A percentile compares a stretch with the other conserved stretches of the same genome.
Evolutionary conservation across 2,329 filamentous ascomycete species (phyloP).

Genomic region (Venturia effusa): DNA sequence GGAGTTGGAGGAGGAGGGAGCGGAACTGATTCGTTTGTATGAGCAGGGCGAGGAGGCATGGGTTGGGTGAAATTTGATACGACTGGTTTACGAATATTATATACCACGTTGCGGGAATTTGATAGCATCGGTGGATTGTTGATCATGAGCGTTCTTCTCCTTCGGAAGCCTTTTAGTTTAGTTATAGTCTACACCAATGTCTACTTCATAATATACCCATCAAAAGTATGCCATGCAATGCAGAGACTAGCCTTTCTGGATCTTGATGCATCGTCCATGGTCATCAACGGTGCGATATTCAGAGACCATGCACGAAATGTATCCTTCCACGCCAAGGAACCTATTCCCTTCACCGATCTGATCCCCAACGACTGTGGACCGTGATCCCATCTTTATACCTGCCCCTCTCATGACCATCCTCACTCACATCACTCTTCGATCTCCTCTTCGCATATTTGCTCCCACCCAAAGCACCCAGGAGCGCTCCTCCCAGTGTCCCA

Average conservation of each 20-base stretch:
- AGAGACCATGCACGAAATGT: no score
- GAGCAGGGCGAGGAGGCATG: neutral
- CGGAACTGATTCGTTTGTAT: no score
- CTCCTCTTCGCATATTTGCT: conserved; percentile 4
- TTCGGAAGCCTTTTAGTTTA: no score
- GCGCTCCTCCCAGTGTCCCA: conserved; percentile 5
- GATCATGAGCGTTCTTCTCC: neutral
- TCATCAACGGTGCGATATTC: no score
- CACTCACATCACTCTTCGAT: neutral
- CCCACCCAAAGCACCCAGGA: conserved; percentile 6
- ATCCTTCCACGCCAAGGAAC: neutral
- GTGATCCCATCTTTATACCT: conserved; percentile 8
- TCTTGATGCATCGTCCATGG: neutral
- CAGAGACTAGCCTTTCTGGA: no score
- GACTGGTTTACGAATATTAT: neutral
- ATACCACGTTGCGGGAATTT: no score
- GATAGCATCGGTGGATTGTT: neutral
- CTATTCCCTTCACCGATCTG: neutral
- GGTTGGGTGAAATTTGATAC: no score
- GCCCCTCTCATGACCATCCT: neutral
- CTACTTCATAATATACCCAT: no score
- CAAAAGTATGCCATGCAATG: no score
- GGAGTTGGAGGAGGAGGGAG: neutral
- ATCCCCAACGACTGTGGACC: conserved; percentile 6
- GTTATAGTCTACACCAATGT: no score